Conservation (phyloP, 2,329 filamentous ascomycete genomes). For the Alternaria sp. region DNA sequence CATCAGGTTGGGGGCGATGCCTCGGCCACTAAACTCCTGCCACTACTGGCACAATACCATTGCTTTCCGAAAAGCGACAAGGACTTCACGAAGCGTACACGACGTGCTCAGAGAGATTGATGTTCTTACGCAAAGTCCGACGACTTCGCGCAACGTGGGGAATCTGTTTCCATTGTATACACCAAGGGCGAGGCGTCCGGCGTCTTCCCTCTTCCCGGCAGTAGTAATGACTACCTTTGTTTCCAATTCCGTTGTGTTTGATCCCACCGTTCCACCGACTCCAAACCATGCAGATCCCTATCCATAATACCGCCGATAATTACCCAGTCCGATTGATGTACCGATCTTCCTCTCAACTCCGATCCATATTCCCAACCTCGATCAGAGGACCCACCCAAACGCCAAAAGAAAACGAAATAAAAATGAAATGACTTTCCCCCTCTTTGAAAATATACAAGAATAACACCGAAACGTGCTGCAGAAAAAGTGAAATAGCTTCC, state of each 20-base stretch:
- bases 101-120: not conserved
- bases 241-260: not conserved
- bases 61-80: not conserved
- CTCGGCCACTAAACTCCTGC: constrained; percentile 33
- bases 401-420: constrained; percentile 15
- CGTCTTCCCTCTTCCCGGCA: constrained; percentile 2
- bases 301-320: constrained; percentile 3
- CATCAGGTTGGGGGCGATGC: constrained; percentile 50
- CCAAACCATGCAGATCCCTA: constrained; percentile 20
- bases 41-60: not conserved
- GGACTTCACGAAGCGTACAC: not conserved
- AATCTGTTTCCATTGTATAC: constrained; percentile 13
- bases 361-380: constrained; percentile 10
- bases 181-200: constrained; percentile 18
- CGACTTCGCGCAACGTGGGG: not conserved
- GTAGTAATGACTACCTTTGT: constrained; percentile 9
- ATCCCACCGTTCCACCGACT: not conserved
- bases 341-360: not conserved
- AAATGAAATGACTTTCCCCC: constrained; percentile 20
- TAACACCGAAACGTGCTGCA: constrained; percentile 11
- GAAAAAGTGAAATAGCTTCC: constrained; percentile 50
- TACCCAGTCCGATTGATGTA: not conserved
- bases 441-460: not conserved
- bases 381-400: constrained; percentile 8
- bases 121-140: not conserved